Evolutionary conservation across 1,284 basidiomycete species (phyloP).

Genomic region (Apiotrichum sp.): DNA sequence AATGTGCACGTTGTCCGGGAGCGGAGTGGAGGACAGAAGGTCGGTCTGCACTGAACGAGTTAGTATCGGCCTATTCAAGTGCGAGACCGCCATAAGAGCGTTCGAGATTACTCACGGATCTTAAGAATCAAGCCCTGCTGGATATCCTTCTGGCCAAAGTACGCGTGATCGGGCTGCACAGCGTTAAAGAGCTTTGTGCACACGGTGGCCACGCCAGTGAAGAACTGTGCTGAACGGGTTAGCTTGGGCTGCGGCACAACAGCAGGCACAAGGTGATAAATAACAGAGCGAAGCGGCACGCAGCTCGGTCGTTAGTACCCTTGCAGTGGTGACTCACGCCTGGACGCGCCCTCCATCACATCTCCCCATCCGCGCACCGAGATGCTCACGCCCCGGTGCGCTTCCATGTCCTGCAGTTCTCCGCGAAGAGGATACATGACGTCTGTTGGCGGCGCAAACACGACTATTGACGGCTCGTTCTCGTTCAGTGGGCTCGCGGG

Average conservation of each 20-base stretch:
- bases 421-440: constrained; percentile 81
- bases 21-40: constrained; percentile 70
- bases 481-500: constrained; percentile 1
- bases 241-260: background rate
- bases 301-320: background rate
- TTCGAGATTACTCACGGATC: constrained; percentile 48
- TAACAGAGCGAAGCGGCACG: too few species aligned
- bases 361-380: constrained; percentile 77
- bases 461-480: constrained; percentile 54
- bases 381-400: constrained; percentile 82
- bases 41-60: constrained; percentile 59
- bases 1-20: constrained; percentile 64
- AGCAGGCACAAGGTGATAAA: too few species aligned
- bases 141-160: constrained; percentile 98
- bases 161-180: constrained; percentile 84
- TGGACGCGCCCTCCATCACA: constrained; percentile 45
- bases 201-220: constrained; percentile 91
- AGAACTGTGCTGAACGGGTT: constrained; percentile 69
- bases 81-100: too few species aligned
- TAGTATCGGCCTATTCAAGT: too few species aligned
- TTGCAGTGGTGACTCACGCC: constrained; percentile 33
- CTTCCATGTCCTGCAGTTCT: constrained; percentile 66
- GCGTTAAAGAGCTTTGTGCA: constrained; percentile 93
- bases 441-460: constrained; percentile 68
- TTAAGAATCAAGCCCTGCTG: constrained; percentile 87